phyloP scores from a whole-genome alignment of 169 alveolate genomes.

The Eimeria sp. region DNA sequence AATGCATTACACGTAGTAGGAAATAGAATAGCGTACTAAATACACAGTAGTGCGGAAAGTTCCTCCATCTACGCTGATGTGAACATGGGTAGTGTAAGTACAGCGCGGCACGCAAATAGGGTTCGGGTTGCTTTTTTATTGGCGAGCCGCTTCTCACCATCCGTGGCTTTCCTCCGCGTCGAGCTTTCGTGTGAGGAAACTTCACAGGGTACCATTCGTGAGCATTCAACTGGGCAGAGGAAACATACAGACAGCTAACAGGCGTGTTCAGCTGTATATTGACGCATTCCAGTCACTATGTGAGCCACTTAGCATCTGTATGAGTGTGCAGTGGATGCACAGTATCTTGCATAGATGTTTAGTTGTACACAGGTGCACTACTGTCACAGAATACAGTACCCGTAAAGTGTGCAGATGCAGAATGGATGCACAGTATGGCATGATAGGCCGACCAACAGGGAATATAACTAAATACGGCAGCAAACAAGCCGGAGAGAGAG shows the following conservation, averaged over 20 bases:
- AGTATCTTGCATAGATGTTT: too few relatives aligned
- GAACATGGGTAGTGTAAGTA: background rate
- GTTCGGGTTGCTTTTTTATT: background rate
- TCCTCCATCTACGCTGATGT: too few relatives aligned
- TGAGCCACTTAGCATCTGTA: too few relatives aligned
- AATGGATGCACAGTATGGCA: background rate
- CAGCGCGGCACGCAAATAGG: background rate
- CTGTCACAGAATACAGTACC: background rate
- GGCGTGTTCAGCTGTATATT: background rate
- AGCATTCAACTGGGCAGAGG: slow-evolving; percentile 50
- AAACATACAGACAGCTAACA: background rate
- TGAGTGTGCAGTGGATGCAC: too few relatives aligned
- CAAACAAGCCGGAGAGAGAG: background rate
- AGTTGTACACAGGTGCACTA: background rate
- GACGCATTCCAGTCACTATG: background rate
- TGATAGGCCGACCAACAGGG: background rate
- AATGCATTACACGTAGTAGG: too few relatives aligned
- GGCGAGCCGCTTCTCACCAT: slow-evolving; percentile 37
- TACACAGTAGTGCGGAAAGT: too few relatives aligned
- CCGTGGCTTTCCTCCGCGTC: slow-evolving; percentile 75
- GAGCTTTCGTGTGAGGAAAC: slow-evolving; percentile 58
- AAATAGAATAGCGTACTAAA: too few relatives aligned
- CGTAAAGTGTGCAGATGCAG: background rate
- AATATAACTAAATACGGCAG: background rate
- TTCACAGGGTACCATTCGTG: slow-evolving; percentile 47